Conservation (phyloP, 768 basidiomycete genomes). For the Tricholomella constricta region DNA sequence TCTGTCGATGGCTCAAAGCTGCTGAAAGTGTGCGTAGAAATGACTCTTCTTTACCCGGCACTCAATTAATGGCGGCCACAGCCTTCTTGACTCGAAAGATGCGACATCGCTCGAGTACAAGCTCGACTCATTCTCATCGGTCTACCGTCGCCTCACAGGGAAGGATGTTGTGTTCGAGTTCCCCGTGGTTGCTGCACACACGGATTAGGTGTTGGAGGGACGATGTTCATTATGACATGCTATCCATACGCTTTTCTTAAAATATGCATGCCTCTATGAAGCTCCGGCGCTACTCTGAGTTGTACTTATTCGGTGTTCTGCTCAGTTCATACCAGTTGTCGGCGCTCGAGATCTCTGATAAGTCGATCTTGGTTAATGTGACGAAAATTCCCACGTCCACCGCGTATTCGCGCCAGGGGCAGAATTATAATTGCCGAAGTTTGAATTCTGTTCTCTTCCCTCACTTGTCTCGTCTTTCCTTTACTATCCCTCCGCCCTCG, state of each 20-base stretch:
- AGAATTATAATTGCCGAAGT: slow-evolving; percentile 26
- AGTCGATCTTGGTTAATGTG: slow-evolving; percentile 13
- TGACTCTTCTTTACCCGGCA: slow-evolving; percentile 14
- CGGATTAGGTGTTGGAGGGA: slow-evolving; percentile 26
- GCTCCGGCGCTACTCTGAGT: no score
- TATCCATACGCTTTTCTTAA: slow-evolving; percentile 21
- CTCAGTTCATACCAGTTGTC: background rate
- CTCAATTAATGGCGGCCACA: slow-evolving; percentile 35
- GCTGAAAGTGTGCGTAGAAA: slow-evolving; percentile 87
- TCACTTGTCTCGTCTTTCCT: slow-evolving; percentile 28
- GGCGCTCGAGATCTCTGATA: slow-evolving; percentile 8
- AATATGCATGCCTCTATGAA: slow-evolving; percentile 16
- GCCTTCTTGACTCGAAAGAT: slow-evolving; percentile 97
- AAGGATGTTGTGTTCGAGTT: slow-evolving; percentile 97
- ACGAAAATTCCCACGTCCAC: slow-evolving; percentile 35
- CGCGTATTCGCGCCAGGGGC: slow-evolving; percentile 28
- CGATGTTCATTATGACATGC: slow-evolving; percentile 32
- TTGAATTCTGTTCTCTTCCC: slow-evolving; percentile 32
- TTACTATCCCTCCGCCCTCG: slow-evolving; percentile 45
- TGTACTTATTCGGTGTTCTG: no score
- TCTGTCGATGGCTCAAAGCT: slow-evolving; percentile 93
- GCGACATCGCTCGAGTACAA: slow-evolving; percentile 99
- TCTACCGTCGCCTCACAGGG: slow-evolving; percentile 93
- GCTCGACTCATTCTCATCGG: slow-evolving; percentile 97
- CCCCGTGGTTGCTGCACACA: slow-evolving; percentile 73